Conservation (phyloP, 495 filamentous ascomycete genomes). For the Penicillium samsonianum region DNA sequence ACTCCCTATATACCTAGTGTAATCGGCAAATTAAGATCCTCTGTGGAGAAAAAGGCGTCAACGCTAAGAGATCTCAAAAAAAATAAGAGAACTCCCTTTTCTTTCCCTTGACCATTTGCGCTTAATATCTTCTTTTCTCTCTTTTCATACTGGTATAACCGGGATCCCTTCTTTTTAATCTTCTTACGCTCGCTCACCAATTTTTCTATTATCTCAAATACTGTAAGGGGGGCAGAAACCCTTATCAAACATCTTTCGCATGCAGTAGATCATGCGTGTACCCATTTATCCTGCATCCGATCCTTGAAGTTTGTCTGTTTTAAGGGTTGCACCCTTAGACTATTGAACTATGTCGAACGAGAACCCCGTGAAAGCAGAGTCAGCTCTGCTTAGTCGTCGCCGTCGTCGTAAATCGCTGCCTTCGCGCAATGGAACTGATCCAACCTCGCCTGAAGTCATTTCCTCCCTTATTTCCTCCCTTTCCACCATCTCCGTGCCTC, state of each 20-base stretch:
- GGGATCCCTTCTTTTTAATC: conserved; percentile 3
- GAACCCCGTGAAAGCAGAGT: conserved; percentile 29
- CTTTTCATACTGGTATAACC: conserved; percentile 5
- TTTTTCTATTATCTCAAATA: conserved; percentile 2
- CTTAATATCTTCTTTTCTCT: conserved; percentile 1
- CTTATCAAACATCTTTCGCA: conserved; percentile 11
- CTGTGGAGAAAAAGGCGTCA: not conserved
- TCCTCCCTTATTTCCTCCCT: conserved; percentile 91
- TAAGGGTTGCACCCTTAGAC: conserved; percentile 17
- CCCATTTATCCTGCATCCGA: conserved; percentile 23
- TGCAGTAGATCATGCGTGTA: conserved; percentile 30
- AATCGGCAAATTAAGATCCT: not conserved
- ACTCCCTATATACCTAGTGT: too few relatives aligned
- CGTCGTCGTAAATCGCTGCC: conserved; percentile 47
- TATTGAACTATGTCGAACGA: conserved; percentile 42
- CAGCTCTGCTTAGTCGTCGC: conserved; percentile 37
- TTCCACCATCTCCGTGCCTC: conserved; percentile 77
- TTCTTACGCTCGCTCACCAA: conserved; percentile 10
- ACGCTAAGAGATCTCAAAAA: not conserved
- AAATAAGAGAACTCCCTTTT: not conserved
- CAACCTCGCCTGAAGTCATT: conserved; percentile 90
- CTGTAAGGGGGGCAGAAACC: conserved; percentile 23
- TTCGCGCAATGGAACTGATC: conserved; percentile 41
- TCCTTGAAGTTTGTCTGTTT: conserved; percentile 7
- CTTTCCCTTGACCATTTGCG: not conserved